Percentiles rank a stretch among this genome's conserved stretches.
Conservation (phyloP, 352 stramenopile genomes). For the Pythium oligandrum region DNA sequence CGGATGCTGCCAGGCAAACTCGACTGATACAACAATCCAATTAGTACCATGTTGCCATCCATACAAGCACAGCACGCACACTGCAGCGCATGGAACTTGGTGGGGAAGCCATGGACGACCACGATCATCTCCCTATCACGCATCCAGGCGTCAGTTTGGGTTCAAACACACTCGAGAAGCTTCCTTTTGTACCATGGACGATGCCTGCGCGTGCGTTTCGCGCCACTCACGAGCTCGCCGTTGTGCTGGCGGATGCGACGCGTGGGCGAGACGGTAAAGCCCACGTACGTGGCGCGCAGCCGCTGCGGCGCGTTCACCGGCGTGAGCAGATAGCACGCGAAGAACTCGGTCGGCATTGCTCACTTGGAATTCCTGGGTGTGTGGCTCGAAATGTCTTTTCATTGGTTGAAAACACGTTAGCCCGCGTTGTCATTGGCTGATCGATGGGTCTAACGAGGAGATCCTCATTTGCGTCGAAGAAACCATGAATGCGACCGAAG, state of each 20-base stretch:
- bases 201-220: slow-evolving; percentile 48
- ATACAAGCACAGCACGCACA: slow-evolving; percentile 30
- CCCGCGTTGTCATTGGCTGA: no score
- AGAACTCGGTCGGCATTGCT: slow-evolving; percentile 30
- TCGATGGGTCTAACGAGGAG: no score
- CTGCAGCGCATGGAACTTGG: slow-evolving; percentile 70
- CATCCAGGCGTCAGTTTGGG: no score
- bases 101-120: slow-evolving; percentile 69
- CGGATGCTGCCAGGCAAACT: slow-evolving; percentile 79
- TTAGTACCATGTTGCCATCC: not conserved
- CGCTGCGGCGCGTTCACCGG: slow-evolving; percentile 41
- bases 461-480: no score
- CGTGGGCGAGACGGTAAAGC: slow-evolving; percentile 55
- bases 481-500: slow-evolving; percentile 14
- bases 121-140: slow-evolving; percentile 61
- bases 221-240: slow-evolving; percentile 59
- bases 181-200: slow-evolving; percentile 41
- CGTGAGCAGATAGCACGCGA: slow-evolving; percentile 75
- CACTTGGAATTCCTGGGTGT: not conserved
- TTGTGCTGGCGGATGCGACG: slow-evolving; percentile 73
- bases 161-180: no score
- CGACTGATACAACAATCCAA: slow-evolving; percentile 28
- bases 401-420: slow-evolving; percentile 1
- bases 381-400: not conserved
- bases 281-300: slow-evolving; percentile 59